Evolutionary conservation across 192 early-diverging fungal genomes (phyloP).

Genomic region (Pilobolus umbonatus): DNA sequence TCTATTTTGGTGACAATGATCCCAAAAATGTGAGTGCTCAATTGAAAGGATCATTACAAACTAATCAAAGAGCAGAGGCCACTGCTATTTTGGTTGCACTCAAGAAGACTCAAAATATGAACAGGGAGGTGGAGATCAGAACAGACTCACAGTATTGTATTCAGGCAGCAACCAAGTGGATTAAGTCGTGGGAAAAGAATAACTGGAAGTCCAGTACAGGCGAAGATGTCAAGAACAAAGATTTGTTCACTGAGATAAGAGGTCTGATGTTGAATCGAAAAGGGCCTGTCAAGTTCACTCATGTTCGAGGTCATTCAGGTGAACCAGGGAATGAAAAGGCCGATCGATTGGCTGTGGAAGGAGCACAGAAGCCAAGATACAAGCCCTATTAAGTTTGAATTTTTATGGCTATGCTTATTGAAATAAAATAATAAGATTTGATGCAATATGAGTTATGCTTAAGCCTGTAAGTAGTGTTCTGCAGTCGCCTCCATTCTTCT

Average conservation of each 20-base stretch:
- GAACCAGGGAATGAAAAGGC: slow-evolving; percentile 75
- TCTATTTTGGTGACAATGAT: slow-evolving; percentile 73
- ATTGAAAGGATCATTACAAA: slow-evolving; percentile 48
- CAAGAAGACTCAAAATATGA: slow-evolving; percentile 34
- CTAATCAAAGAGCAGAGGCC: slow-evolving; percentile 74
- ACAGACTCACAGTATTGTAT: slow-evolving; percentile 78
- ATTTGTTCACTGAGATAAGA: slow-evolving; percentile 64
- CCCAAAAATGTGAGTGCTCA: slow-evolving; percentile 58
- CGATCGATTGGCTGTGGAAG: slow-evolving; percentile 69
- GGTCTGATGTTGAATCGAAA: slow-evolving; percentile 32
- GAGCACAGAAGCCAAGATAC: no score
- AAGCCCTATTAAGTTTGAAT: no score
- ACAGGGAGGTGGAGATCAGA: slow-evolving; percentile 47
- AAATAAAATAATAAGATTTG: no score
- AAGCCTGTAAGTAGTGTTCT: no score
- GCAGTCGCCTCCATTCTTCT: no score
- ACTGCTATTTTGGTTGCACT: slow-evolving; percentile 56
- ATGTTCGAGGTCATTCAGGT: slow-evolving; percentile 73
- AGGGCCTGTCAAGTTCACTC: slow-evolving; percentile 40
- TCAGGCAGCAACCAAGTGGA: slow-evolving; percentile 67
- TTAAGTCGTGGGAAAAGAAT: slow-evolving; percentile 64
- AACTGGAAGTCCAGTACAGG: slow-evolving; percentile 57
- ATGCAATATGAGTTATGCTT: no score
- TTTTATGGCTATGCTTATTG: no score
- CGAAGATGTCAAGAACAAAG: slow-evolving; percentile 66